A percentile compares a stretch with the other conserved stretches of the same genome.
Conservation (phyloP, 2,329 filamentous ascomycete genomes). For the Lasiodiplodia hormozganensis region DNA sequence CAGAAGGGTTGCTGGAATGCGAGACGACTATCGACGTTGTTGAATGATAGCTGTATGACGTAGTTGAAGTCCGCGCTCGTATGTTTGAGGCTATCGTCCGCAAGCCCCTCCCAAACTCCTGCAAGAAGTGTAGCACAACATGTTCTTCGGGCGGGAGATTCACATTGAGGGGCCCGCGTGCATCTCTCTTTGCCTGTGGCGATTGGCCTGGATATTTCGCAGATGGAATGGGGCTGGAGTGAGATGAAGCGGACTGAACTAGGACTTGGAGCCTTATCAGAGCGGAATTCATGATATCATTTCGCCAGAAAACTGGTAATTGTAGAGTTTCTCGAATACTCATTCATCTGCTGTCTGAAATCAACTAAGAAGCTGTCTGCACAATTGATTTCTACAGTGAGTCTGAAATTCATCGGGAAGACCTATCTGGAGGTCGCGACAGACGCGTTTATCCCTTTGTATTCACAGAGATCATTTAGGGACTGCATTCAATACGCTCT, state of each 20-base stretch:
- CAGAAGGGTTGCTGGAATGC: too few species aligned
- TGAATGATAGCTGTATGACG: background rate
- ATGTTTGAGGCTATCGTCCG: background rate
- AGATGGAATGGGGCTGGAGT: background rate
- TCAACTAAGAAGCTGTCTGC: too few species aligned
- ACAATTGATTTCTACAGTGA: too few species aligned
- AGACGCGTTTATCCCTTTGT: background rate
- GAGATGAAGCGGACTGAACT: background rate
- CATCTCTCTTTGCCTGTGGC: background rate
- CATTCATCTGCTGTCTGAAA: too few species aligned
- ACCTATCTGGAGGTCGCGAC: background rate
- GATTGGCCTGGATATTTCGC: background rate
- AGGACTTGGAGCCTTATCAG: too few species aligned
- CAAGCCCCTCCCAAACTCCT: background rate
- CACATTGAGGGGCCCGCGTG: background rate
- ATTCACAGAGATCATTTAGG: background rate
- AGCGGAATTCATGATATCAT: too few species aligned
- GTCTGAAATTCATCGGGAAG: too few species aligned
- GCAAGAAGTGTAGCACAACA: background rate
- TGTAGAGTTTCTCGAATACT: too few species aligned
- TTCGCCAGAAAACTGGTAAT: too few species aligned
- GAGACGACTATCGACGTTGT: too few species aligned
- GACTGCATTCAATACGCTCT: conserved; percentile 59
- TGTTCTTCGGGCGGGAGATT: background rate
- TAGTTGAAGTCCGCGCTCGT: background rate